A percentile compares a stretch with the other conserved stretches of the same genome.
These are phyloP conservation scores for Lathyrus aphaca DNA, from an alignment of 306 rosid genomes.

Conservation along the genomic window DNA sequence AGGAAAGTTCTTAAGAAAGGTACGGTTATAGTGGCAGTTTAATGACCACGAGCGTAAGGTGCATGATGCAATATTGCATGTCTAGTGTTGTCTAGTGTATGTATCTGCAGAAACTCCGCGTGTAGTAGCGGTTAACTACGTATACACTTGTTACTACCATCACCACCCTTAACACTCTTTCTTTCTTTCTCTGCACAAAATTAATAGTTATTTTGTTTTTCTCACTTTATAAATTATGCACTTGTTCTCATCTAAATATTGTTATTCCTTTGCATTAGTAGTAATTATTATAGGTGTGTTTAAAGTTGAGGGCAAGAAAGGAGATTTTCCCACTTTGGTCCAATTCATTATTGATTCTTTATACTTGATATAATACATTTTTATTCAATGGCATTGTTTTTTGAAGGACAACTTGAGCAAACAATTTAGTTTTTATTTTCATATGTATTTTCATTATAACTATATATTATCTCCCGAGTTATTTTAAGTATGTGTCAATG, in stretches of 20 bases:
- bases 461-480: too few species aligned
- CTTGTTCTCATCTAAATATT: not conserved
- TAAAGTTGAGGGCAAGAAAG: not conserved
- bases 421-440: too few species aligned
- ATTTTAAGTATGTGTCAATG: too few species aligned
- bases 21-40: not conserved
- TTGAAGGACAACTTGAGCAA: too few species aligned
- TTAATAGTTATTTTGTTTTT: not conserved
- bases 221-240: not conserved
- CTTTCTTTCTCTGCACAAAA: not conserved
- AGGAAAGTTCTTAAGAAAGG: constrained; percentile 7
- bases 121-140: constrained; percentile 1
- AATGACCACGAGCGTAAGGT: not conserved
- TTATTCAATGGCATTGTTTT: too few species aligned
- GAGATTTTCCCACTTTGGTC: too few species aligned
- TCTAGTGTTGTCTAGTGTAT: not conserved
- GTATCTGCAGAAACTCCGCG: not conserved
- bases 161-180: not conserved
- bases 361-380: too few species aligned
- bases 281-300: not conserved
- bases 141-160: not conserved
- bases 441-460: too few species aligned
- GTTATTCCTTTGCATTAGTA: too few species aligned
- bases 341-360: too few species aligned
- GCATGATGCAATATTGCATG: constrained; percentile 1